phyloP scores from a whole-genome alignment of 305 asterid genomes.

The Striga hermonthica region DNA sequence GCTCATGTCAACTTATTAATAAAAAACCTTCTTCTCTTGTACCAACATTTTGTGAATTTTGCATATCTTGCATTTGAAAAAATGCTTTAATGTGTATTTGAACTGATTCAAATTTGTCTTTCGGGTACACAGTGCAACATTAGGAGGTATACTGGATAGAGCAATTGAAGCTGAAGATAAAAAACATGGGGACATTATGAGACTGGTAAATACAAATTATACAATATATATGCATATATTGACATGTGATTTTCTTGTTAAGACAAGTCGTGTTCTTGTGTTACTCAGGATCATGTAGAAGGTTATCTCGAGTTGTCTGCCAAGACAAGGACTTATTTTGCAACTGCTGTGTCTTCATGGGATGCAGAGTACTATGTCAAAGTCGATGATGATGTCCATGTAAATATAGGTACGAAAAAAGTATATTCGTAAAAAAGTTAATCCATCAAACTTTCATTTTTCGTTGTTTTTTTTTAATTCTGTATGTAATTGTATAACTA shows the following conservation, averaged over 20 bases:
- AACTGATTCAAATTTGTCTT: not conserved
- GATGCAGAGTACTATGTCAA: constrained; percentile 92
- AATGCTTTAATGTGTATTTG: not conserved
- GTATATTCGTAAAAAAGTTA: not conserved
- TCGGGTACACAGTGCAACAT: constrained; percentile 52
- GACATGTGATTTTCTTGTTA: not conserved
- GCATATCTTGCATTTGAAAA: not conserved
- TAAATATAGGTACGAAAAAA: constrained; percentile 65
- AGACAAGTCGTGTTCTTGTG: constrained; percentile 2
- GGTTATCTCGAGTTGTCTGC: constrained; percentile 95
- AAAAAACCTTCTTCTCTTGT: too few species aligned
- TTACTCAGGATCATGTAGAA: constrained; percentile 78
- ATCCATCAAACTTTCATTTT: not conserved
- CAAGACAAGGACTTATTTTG: constrained; percentile 79
- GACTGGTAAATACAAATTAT: constrained; percentile 51
- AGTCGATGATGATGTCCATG: constrained; percentile 96
- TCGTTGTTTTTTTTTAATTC: not conserved
- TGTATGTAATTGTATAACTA: not conserved
- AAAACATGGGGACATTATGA: constrained; percentile 89
- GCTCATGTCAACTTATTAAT: not conserved
- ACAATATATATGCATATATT: not conserved
- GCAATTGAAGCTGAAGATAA: constrained; percentile 81
- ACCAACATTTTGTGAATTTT: not conserved
- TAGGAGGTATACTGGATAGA: constrained; percentile 88
- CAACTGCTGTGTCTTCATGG: constrained; percentile 75